Percentiles rank a stretch among this genome's conserved stretches.
Evolutionary conservation across 352 stramenopile genomes (phyloP).

Genomic region (Aphanomyces euteiches): DNA sequence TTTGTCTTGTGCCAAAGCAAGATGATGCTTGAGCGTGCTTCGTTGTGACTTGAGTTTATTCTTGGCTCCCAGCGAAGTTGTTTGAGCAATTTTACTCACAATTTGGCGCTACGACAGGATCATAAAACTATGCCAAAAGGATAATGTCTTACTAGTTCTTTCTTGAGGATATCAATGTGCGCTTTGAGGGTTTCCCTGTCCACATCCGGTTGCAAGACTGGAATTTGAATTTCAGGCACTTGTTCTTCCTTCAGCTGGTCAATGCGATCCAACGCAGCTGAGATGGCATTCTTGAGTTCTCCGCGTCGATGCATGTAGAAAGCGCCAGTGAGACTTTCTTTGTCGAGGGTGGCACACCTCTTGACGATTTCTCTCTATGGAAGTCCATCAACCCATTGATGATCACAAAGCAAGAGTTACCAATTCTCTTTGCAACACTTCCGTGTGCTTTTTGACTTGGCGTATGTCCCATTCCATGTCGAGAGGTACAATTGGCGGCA

Average conservation of each 20-base stretch:
- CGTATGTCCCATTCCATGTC: background rate
- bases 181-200: background rate
- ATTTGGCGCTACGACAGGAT: conserved; percentile 11
- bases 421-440: conserved; percentile 5
- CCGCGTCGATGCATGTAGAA: conserved; percentile 17
- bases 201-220: background rate
- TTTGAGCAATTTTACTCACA: conserved; percentile 4
- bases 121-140: background rate
- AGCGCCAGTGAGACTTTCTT: background rate
- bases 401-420: background rate
- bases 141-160: conserved; percentile 18
- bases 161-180: conserved; percentile 18
- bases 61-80: background rate
- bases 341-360: no score
- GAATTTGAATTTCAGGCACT: conserved; percentile 9
- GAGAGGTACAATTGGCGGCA: conserved; percentile 10
- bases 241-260: background rate
- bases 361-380: background rate
- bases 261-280: background rate
- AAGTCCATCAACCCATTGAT: background rate
- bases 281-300: conserved; percentile 20
- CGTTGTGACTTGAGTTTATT: conserved; percentile 21
- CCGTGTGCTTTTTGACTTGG: conserved; percentile 20
- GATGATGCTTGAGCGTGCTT: conserved; percentile 13
- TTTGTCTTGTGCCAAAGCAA: conserved; percentile 16